phyloP scores from a whole-genome alignment of 805 yeast species.

The Schwanniomyces polymorphus region DNA sequence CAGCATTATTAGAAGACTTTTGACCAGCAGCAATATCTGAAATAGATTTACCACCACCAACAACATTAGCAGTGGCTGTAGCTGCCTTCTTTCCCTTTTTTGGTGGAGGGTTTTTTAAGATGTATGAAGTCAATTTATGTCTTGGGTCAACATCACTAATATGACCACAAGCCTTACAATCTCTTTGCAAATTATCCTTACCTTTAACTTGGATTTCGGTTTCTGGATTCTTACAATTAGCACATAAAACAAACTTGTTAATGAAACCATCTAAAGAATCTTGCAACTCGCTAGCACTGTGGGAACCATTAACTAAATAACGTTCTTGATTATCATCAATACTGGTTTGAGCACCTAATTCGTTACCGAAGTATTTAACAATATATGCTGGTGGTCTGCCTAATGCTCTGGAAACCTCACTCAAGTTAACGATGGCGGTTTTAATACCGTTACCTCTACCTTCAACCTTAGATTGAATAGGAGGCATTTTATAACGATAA shows the following conservation, averaged over 20 bases:
- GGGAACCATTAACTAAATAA: conserved; percentile 91
- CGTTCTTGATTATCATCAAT: conserved; percentile 80
- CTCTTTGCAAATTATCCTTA: conserved; percentile 75
- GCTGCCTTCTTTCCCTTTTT: conserved; percentile 76
- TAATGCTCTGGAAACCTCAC: conserved; percentile 92
- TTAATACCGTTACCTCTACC: conserved; percentile 99
- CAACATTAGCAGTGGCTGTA: conserved; percentile 85
- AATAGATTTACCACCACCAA: conserved; percentile 83
- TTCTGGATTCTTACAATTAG: conserved; percentile 95
- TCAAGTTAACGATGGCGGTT: conserved; percentile 85
- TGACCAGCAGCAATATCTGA: conserved; percentile 69
- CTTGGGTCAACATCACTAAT: conserved; percentile 80
- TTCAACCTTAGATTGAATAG: conserved; percentile 93
- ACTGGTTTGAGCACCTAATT: conserved; percentile 94
- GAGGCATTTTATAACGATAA: conserved; percentile 99
- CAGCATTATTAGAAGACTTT: conserved; percentile 16
- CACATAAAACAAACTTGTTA: conserved; percentile 89
- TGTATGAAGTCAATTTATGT: conserved; percentile 83
- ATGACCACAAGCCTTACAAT: conserved; percentile 98
- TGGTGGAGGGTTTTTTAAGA: conserved; percentile 85
- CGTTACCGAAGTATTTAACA: conserved; percentile 93
- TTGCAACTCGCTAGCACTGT: conserved; percentile 86
- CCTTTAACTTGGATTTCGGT: conserved; percentile 84
- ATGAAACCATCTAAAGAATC: conserved; percentile 94
- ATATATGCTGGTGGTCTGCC: conserved; percentile 91